These are phyloP conservation scores for Centaurea solstitialis DNA, from an alignment of 129 eudicot species.

Conservation along the genomic window DNA sequence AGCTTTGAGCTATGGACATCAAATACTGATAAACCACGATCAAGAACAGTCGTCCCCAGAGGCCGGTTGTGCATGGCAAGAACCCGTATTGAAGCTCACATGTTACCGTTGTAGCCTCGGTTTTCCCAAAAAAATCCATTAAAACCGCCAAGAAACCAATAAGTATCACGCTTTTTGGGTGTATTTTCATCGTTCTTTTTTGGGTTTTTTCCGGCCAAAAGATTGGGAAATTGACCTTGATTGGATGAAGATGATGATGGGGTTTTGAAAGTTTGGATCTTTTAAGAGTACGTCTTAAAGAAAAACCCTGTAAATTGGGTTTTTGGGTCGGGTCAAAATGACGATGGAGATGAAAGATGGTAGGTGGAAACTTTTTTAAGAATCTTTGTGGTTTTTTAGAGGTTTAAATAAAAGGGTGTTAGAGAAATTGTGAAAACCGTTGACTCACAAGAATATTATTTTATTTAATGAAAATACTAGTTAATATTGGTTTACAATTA, in stretches of 20 bases:
- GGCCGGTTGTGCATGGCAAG: conserved; percentile 69
- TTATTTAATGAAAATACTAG: background rate
- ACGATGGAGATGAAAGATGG: background rate
- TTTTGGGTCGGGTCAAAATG: background rate
- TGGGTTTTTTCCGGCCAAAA: background rate
- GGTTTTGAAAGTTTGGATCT: background rate
- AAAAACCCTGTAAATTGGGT: background rate
- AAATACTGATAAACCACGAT: conserved; percentile 56
- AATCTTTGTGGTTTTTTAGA: conserved; percentile 5
- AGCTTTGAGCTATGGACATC: conserved; percentile 55
- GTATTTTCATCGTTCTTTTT: conserved; percentile 20
- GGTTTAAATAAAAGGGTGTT: background rate
- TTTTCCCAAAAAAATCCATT: conserved; percentile 11
- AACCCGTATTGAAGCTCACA: conserved; percentile 68
- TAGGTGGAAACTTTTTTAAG: conserved; percentile 6
- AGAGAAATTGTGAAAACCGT: conserved; percentile 13
- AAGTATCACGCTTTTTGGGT: background rate
- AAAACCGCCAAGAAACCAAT: conserved; percentile 15
- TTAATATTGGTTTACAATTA: background rate
- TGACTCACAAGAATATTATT: background rate
- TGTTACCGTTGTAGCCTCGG: conserved; percentile 34
- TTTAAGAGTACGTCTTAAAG: background rate
- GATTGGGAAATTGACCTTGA: background rate
- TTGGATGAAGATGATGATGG: background rate
- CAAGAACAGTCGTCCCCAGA: conserved; percentile 57